Evolutionary conservation across 2,329 filamentous ascomycete genomes (phyloP).

Genomic region (Cadophora gregata): DNA sequence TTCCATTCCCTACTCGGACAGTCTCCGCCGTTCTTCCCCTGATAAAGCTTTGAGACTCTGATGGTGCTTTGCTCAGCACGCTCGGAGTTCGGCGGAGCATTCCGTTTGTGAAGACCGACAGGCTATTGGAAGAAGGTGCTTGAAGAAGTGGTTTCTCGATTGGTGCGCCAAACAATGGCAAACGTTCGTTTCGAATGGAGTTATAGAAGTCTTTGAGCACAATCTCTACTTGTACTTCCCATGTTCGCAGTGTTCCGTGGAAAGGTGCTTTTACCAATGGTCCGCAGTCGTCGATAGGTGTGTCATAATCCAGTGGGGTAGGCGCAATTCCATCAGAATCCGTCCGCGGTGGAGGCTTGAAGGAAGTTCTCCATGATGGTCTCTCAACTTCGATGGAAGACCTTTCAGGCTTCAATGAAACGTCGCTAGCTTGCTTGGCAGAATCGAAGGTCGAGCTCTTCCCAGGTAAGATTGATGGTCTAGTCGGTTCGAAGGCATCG

Average conservation of each 20-base stretch:
- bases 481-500: slow-evolving; percentile 61
- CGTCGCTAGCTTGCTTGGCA: slow-evolving; percentile 25
- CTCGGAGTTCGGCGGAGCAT: slow-evolving; percentile 87
- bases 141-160: slow-evolving; percentile 49
- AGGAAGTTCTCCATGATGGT: slow-evolving; percentile 44
- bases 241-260: slow-evolving; percentile 75
- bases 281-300: slow-evolving; percentile 63
- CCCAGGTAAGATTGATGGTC: slow-evolving; percentile 58
- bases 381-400: slow-evolving; percentile 44
- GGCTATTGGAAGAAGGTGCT: slow-evolving; percentile 60
- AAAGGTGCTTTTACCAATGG: slow-evolving; percentile 81
- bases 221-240: slow-evolving; percentile 89
- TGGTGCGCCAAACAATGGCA: slow-evolving; percentile 82
- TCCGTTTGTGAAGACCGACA: slow-evolving; percentile 71
- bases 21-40: slow-evolving; percentile 72
- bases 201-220: slow-evolving; percentile 91
- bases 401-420: slow-evolving; percentile 32
- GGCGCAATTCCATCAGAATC: slow-evolving; percentile 40
- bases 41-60: slow-evolving; percentile 73
- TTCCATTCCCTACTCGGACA: slow-evolving; percentile 51
- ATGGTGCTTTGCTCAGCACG: slow-evolving; percentile 90
- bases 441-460: slow-evolving; percentile 40
- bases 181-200: slow-evolving; percentile 84
- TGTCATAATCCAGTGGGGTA: slow-evolving; percentile 46
- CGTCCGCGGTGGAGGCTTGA: slow-evolving; percentile 40